These are phyloP conservation scores for Beauveria bassiana DNA, from an alignment of 2,329 filamentous ascomycete genomes.

Conservation along the genomic window DNA sequence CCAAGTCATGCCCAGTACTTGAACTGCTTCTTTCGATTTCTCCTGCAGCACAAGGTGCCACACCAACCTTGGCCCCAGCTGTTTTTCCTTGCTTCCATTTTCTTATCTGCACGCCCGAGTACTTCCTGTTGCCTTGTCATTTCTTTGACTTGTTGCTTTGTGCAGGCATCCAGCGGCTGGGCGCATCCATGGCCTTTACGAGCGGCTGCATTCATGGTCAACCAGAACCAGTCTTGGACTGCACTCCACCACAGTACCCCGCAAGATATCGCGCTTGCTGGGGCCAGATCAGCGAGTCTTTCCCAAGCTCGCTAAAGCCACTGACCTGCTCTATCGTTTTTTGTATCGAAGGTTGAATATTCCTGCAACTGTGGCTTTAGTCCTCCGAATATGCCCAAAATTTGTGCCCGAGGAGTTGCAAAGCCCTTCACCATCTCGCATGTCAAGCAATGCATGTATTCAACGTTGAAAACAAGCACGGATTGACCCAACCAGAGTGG, in stretches of 20 bases:
- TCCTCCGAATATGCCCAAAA: too few species aligned
- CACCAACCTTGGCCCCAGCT: not conserved
- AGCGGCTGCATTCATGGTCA: not conserved
- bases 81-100: too few species aligned
- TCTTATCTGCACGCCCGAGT: not conserved
- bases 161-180: too few species aligned
- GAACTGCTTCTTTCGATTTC: slow-evolving; percentile 1
- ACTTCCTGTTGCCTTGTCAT: not conserved
- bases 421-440: too few species aligned
- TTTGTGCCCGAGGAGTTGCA: too few species aligned
- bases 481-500: too few species aligned
- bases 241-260: not conserved
- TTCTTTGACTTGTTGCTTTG: not conserved
- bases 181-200: not conserved
- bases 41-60: not conserved
- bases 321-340: too few species aligned
- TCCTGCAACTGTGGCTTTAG: too few species aligned
- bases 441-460: too few species aligned
- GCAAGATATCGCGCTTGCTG: not conserved
- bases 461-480: too few species aligned
- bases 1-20: too few species aligned
- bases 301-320: not conserved
- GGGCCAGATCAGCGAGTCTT: not conserved
- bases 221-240: not conserved
- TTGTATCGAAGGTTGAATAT: too few species aligned